Conservation (phyloP, 306 rosid genomes). For the Quercus suber region DNA sequence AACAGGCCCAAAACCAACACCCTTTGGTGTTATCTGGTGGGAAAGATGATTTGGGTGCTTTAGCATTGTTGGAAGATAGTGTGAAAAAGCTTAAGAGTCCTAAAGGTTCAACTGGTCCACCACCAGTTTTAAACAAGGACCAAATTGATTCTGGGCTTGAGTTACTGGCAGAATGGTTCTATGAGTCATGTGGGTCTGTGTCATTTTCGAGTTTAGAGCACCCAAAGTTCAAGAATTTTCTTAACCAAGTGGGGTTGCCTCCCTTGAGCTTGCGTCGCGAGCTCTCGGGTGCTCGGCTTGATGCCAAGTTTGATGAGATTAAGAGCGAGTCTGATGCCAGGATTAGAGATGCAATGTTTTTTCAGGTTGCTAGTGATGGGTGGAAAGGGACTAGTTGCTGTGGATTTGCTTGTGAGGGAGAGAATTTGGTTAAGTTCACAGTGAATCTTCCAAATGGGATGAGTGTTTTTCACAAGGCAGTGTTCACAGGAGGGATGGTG, state of each 20-base stretch:
- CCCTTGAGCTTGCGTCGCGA: slow-evolving; percentile 39
- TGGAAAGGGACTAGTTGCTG: slow-evolving; percentile 59
- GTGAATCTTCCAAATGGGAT: slow-evolving; percentile 86
- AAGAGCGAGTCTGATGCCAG: slow-evolving; percentile 73
- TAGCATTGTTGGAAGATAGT: slow-evolving; percentile 89
- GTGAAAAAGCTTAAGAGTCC: slow-evolving; percentile 87
- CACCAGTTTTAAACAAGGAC: slow-evolving; percentile 55
- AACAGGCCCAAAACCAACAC: neutral
- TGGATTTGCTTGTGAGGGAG: slow-evolving; percentile 64
- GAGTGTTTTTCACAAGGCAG: slow-evolving; percentile 71
- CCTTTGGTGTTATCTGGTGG: slow-evolving; percentile 87
- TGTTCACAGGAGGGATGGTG: slow-evolving; percentile 64
- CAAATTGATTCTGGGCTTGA: slow-evolving; percentile 75
- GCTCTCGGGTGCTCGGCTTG: slow-evolving; percentile 73
- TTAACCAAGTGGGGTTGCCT: slow-evolving; percentile 77
- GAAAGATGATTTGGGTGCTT: slow-evolving; percentile 72
- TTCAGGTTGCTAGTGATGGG: slow-evolving; percentile 83
- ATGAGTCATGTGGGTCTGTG: slow-evolving; percentile 81
- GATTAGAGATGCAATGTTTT: slow-evolving; percentile 78
- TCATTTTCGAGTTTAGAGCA: slow-evolving; percentile 73
- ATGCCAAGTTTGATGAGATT: slow-evolving; percentile 64
- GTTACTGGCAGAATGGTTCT: slow-evolving; percentile 82
- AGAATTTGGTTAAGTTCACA: slow-evolving; percentile 70
- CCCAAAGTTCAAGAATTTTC: slow-evolving; percentile 73
- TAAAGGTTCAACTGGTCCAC: slow-evolving; percentile 49